Percentiles rank a stretch among this genome's conserved stretches.
Evolutionary conservation across 1,284 basidiomycete genomes (phyloP).

Genomic region (Rhodotorula sp.): DNA sequence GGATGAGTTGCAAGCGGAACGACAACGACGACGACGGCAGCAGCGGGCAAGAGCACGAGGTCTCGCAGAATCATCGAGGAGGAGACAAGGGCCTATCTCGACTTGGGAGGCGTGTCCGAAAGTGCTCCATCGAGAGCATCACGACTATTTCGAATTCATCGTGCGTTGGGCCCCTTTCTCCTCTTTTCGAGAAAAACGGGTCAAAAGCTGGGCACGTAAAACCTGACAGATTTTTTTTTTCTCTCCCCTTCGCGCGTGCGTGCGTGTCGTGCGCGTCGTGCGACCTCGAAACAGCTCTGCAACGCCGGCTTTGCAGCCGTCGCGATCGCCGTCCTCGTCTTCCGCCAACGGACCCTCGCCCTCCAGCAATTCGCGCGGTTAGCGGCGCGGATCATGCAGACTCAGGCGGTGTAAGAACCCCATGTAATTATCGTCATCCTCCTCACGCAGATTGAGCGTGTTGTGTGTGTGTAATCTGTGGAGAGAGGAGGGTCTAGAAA

Average conservation of each 20-base stretch:
- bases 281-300: constrained; percentile 22
- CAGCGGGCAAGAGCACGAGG: not conserved
- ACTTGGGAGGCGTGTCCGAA: constrained; percentile 34
- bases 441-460: no score
- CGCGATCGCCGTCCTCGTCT: constrained; percentile 16
- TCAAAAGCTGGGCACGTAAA: no score
- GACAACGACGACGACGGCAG: not conserved
- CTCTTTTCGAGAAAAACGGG: no score
- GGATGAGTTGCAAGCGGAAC: constrained; percentile 4
- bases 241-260: not conserved
- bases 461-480: no score
- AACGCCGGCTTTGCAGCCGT: constrained; percentile 31
- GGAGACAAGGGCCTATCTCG: constrained; percentile 5
- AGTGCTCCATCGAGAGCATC: constrained; percentile 27
- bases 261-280: not conserved
- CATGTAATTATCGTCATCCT: not conserved
- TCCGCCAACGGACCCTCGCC: constrained; percentile 32
- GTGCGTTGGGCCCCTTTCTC: constrained; percentile 6
- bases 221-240: not conserved
- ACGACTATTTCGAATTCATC: constrained; percentile 37
- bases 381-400: constrained; percentile 37
- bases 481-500: no score
- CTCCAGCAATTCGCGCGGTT: constrained; percentile 30
- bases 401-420: constrained; percentile 6
- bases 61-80: not conserved